A percentile compares a stretch with the other conserved stretches of the same genome.
phyloP scores from a whole-genome alignment of 352 stramenopile genomes.

The Globisporangium middletonii region DNA sequence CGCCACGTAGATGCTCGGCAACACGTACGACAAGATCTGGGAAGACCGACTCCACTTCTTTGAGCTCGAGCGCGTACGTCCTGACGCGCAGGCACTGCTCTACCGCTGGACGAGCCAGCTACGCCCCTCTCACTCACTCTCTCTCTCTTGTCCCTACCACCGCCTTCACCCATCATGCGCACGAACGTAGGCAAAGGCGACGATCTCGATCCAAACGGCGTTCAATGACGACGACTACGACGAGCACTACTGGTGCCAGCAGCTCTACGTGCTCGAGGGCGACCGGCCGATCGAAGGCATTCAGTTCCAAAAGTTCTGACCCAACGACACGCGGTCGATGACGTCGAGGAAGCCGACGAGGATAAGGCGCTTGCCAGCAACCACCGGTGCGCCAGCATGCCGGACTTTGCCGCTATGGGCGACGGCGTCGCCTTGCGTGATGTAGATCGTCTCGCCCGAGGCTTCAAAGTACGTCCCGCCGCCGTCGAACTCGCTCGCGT shows the following conservation, averaged over 20 bases:
- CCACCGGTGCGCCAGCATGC: constrained; percentile 86
- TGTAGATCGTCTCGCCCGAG: constrained; percentile 55
- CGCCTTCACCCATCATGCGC: no score
- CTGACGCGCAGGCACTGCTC: not conserved
- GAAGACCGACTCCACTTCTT: constrained; percentile 79
- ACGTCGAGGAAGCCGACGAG: constrained; percentile 93
- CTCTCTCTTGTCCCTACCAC: not conserved
- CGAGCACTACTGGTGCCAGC: constrained; percentile 63
- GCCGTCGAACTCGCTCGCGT: constrained; percentile 74
- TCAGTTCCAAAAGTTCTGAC: constrained; percentile 63
- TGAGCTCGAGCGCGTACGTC: constrained; percentile 61
- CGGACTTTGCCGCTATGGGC: constrained; percentile 92
- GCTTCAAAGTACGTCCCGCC: constrained; percentile 92
- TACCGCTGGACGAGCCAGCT: not conserved
- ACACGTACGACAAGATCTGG: constrained; percentile 85
- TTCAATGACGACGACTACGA: constrained; percentile 68
- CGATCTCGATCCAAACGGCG: constrained; percentile 64
- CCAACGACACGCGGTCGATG: constrained; percentile 26
- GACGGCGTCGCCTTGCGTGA: constrained; percentile 78
- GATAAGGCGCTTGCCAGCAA: constrained; percentile 78
- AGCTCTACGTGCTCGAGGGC: constrained; percentile 66
- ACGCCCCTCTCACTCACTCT: not conserved
- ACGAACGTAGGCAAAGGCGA: constrained; percentile 50
- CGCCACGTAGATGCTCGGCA: constrained; percentile 63
- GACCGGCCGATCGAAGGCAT: constrained; percentile 77